Evolutionary conservation across 2,329 filamentous ascomycete genomes (phyloP), one percentile per base, ranked within the genome.

Genomic region (Exophiala calicioides): DNA sequence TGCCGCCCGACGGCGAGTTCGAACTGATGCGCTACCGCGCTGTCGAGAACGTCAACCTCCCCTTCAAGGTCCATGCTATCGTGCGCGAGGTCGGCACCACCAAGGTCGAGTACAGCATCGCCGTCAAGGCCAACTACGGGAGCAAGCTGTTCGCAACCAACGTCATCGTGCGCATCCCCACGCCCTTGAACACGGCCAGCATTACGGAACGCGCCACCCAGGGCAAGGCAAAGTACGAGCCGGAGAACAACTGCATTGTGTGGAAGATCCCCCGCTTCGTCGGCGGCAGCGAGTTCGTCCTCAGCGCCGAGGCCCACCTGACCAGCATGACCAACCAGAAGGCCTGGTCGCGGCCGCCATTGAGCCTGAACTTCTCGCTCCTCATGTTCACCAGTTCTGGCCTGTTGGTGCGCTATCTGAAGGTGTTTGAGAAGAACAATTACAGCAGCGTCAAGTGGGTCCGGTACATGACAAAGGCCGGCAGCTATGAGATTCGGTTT

Each of bases 391-490:
- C 93, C 15, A 95, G 89, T 65, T 94, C 87, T 1, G 93, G 93
- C 1, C 67, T 98, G 64, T 66, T 98, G 56, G 93, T 98, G 47
- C 77, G 94, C 38, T 98, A 98, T 68, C 72, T 98, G 47, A 98
- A 98, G 72, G 93, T 98, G 1, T 98, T 98, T 73, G 93, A 98
- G 74, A 98, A 98, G 82, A 93, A 82, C 69, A 97, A 97, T 69
- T 98, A 98, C 68, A 94, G 88, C 54, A 95, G 90, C 64, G 93
- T 98, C 37, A 98, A 98, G 70, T 98, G 93, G 93, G 93, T 98
- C 60, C 78, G 93, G 60, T 98, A 98, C 70, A 97, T 98, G 93
- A 98, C 93, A 13, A 83, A 91, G 58, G 93, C 91, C 12, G 93
- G 93, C 20, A 96, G 90, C 68, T 98, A 98, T 69, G 93, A 98